Evolutionary conservation across 768 basidiomycete genomes (phyloP).

Genomic region (Termitomyces sp.): DNA sequence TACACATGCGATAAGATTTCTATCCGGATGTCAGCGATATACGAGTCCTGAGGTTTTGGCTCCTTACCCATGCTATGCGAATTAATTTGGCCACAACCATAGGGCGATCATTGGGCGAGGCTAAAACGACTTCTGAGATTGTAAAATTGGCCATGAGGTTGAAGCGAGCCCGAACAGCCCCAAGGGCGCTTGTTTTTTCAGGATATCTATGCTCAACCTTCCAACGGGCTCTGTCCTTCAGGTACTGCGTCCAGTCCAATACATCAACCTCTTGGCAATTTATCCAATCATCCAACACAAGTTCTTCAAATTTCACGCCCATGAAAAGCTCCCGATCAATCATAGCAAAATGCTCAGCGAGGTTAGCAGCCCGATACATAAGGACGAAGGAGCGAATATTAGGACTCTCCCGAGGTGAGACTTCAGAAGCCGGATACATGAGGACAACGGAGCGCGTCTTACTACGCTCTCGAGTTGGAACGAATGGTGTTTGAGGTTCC

Average conservation of each 20-base stretch:
- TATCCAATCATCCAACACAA: conserved; percentile 72
- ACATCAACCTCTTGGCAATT: conserved; percentile 59
- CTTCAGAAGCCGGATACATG: conserved; percentile 44
- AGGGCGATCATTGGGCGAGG: conserved; percentile 59
- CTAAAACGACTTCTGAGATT: conserved; percentile 74
- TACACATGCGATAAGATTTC: conserved; percentile 78
- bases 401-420: conserved; percentile 25
- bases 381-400: conserved; percentile 72
- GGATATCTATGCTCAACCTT: conserved; percentile 55
- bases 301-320: conserved; percentile 81
- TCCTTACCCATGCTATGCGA: conserved; percentile 71
- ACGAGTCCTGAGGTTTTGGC: not conserved
- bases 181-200: conserved; percentile 66
- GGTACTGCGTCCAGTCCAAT: conserved; percentile 78
- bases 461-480: conserved; percentile 24
- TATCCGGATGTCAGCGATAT: conserved; percentile 23
- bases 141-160: conserved; percentile 82
- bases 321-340: conserved; percentile 87
- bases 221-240: conserved; percentile 68
- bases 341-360: conserved; percentile 80
- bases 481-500: conserved; percentile 28
- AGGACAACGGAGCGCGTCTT: conserved; percentile 72
- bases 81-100: conserved; percentile 74
- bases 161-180: conserved; percentile 74
- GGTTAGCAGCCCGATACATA: conserved; percentile 46